Conservation (phyloP, 345 rosid genomes). For the Balakata baccata region DNA sequence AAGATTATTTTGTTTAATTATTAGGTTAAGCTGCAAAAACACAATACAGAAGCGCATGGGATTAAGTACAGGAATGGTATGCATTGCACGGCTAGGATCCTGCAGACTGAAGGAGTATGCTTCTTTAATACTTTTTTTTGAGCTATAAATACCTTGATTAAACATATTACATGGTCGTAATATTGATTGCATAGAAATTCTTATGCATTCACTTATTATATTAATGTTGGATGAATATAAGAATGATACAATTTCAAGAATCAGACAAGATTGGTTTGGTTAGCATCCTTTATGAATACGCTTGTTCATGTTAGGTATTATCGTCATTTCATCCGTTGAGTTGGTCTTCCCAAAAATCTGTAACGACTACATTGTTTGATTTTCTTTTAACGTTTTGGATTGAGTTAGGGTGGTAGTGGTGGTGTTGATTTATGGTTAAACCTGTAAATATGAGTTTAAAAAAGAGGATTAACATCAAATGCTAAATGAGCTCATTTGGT, state of each 20-base stretch:
- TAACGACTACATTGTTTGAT: not conserved
- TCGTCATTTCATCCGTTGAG: too few species aligned
- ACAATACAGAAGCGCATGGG: slow-evolving; percentile 73
- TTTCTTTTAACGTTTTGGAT: not conserved
- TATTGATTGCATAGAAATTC: not conserved
- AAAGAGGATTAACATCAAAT: too few species aligned
- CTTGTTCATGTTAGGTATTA: not conserved
- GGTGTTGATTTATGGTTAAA: too few species aligned
- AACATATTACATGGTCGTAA: not conserved
- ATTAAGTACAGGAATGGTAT: slow-evolving; percentile 73
- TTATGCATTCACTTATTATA: not conserved
- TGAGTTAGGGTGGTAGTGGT: too few species aligned
- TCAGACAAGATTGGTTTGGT: not conserved
- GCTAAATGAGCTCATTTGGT: too few species aligned
- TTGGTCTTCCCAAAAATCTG: too few species aligned
- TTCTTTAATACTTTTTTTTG: slow-evolving; percentile 12
- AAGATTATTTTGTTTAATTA: not conserved
- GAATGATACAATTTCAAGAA: not conserved
- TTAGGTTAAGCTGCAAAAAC: slow-evolving; percentile 92
- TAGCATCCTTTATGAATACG: not conserved
- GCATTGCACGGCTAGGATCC: slow-evolving; percentile 77
- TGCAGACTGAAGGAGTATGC: slow-evolving; percentile 77
- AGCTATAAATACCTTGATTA: not conserved
- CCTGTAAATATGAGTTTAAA: too few species aligned
- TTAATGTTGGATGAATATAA: not conserved